These are phyloP conservation scores for Allium sativum DNA, from an alignment of 106 monocot species.

Conservation along the genomic window DNA sequence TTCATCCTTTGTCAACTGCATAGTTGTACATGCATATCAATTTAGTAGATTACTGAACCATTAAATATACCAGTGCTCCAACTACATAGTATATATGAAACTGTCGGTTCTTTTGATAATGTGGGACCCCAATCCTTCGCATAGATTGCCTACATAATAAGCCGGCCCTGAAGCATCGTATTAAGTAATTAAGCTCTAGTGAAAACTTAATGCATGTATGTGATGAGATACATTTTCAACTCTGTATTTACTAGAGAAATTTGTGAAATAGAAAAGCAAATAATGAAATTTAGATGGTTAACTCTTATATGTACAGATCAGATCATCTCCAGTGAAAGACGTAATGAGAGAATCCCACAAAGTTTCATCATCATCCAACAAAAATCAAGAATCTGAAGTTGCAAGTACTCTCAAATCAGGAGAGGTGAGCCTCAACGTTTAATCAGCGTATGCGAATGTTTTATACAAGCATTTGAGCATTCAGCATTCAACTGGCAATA, in stretches of 20 bases:
- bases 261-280: neutral
- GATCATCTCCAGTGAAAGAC: neutral
- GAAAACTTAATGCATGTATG: too few species aligned
- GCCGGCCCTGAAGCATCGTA: too few species aligned
- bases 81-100: too few species aligned
- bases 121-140: too few species aligned
- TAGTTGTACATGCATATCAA: too few species aligned
- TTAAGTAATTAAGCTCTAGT: too few species aligned
- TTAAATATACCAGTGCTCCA: too few species aligned
- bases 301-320: slow-evolving; percentile 2
- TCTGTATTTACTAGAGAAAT: neutral
- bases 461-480: neutral
- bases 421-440: slow-evolving; percentile 5
- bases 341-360: slow-evolving; percentile 2
- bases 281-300: neutral
- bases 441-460: neutral
- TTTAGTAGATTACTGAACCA: too few species aligned
- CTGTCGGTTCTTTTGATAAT: too few species aligned
- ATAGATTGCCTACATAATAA: neutral
- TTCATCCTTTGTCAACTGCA: too few species aligned
- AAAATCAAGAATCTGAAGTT: neutral
- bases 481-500: neutral
- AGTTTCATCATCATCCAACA: slow-evolving; percentile 5
- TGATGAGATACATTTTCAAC: neutral
- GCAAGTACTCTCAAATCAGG: slow-evolving; percentile 1